These are phyloP conservation scores for Acacia melanoxylon DNA, from an alignment of 306 rosid genomes.

Conservation along the genomic window DNA sequence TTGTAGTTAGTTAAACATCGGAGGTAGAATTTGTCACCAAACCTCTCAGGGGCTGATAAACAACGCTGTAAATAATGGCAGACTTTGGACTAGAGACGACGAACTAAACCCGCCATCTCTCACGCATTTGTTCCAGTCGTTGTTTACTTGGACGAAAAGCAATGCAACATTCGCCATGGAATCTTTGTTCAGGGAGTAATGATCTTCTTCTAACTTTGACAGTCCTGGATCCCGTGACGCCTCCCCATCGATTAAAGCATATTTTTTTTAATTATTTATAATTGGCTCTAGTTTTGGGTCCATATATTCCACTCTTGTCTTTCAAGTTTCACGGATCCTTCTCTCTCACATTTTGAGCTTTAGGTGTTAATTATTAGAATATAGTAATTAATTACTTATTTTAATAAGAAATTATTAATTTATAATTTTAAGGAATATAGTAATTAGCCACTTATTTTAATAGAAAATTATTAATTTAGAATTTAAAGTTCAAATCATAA, in stretches of 20 bases:
- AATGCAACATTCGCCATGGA: not conserved
- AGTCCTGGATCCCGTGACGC: not conserved
- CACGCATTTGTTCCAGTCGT: not conserved
- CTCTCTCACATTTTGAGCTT: too few relatives aligned
- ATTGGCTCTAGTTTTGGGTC: not conserved
- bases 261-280: not conserved
- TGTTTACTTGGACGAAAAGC: conserved; percentile 35
- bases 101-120: not conserved
- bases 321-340: not conserved
- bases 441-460: too few relatives aligned
- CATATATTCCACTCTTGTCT: not conserved
- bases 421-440: too few relatives aligned
- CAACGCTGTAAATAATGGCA: not conserved
- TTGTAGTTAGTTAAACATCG: too few relatives aligned
- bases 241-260: not conserved
- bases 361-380: too few relatives aligned
- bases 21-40: too few relatives aligned
- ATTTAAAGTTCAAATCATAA: too few relatives aligned
- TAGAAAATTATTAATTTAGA: too few relatives aligned
- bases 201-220: conserved; percentile 5
- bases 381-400: too few relatives aligned
- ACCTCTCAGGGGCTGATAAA: not conserved
- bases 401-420: too few relatives aligned
- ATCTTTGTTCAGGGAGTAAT: not conserved
- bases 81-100: conserved; percentile 23